Evolutionary conservation across 192 early-diverging fungal species (phyloP).

Genomic region (Backusella liffmaniae): DNA sequence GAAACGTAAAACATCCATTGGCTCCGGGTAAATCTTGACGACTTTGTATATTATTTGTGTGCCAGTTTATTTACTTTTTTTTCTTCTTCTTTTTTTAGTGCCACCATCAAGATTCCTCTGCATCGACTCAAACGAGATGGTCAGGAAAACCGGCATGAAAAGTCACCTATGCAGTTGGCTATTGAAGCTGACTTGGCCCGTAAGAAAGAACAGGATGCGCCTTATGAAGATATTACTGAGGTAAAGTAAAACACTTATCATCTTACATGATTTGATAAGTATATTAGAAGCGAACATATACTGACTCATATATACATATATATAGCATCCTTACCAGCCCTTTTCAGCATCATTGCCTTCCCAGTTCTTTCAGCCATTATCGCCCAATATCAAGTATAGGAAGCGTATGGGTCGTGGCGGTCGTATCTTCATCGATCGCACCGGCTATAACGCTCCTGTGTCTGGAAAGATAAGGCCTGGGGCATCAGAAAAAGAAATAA

Average conservation of each 20-base stretch:
- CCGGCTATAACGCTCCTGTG: background rate
- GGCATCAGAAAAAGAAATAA: background rate
- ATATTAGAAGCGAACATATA: background rate
- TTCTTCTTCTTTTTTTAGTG: slow-evolving; percentile 26
- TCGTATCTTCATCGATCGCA: slow-evolving; percentile 67
- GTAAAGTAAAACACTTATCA: slow-evolving; percentile 36
- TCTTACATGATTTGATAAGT: background rate
- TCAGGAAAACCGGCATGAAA: slow-evolving; percentile 28
- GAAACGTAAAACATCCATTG: slow-evolving; percentile 39
- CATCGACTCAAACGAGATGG: slow-evolving; percentile 47
- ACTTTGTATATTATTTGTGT: background rate
- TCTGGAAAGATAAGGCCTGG: slow-evolving; percentile 15
- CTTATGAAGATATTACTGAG: slow-evolving; percentile 70
- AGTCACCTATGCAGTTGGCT: slow-evolving; percentile 42
- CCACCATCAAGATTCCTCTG: slow-evolving; percentile 62
- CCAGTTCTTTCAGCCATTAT: slow-evolving; percentile 37
- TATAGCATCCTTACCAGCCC: slow-evolving; percentile 52
- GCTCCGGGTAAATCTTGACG: slow-evolving; percentile 25
- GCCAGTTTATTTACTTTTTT: background rate
- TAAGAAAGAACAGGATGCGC: slow-evolving; percentile 58
- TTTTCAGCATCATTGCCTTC: slow-evolving; percentile 36
- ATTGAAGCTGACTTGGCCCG: slow-evolving; percentile 55
- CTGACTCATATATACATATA: slow-evolving; percentile 7
- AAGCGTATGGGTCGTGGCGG: slow-evolving; percentile 76
- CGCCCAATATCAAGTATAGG: slow-evolving; percentile 38